Percentiles rank a stretch among this genome's conserved stretches.
Conservation (phyloP, 345 rosid genomes). For the Cochlearia excelsa region DNA sequence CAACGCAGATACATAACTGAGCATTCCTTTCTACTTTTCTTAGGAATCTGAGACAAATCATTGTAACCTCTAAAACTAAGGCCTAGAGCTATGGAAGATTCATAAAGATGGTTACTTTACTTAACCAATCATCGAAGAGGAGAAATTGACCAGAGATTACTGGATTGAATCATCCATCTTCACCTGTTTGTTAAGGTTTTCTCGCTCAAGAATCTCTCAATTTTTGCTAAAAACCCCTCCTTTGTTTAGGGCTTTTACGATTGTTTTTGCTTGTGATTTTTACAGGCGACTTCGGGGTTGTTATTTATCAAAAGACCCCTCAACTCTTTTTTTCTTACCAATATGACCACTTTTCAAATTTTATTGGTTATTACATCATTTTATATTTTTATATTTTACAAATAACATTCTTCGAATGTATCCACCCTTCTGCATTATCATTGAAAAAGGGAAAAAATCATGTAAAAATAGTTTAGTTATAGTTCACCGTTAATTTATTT, state of each 20-base stretch:
- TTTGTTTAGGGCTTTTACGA: conserved; percentile 8
- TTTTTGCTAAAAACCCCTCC: conserved; percentile 15
- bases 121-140: conserved; percentile 4
- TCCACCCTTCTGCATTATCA: too few relatives aligned
- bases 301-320: not conserved
- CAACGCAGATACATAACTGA: conserved; percentile 28
- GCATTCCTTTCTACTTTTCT: conserved; percentile 27
- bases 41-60: conserved; percentile 12
- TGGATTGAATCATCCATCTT: conserved; percentile 19
- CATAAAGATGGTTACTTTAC: conserved; percentile 5
- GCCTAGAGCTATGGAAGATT: conserved; percentile 13
- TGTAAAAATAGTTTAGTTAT: too few relatives aligned
- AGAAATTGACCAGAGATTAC: not conserved
- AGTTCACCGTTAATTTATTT: too few relatives aligned
- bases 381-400: too few relatives aligned
- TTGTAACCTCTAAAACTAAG: conserved; percentile 9
- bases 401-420: too few relatives aligned
- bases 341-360: not conserved
- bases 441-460: too few relatives aligned
- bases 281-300: not conserved
- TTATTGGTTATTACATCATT: too few relatives aligned
- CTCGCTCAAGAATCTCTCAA: conserved; percentile 11
- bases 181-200: conserved; percentile 4
- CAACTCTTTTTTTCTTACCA: conserved; percentile 5
- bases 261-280: not conserved